Evolutionary conservation across 306 rosid genomes (phyloP).

Genomic region (Rosa chinensis): DNA sequence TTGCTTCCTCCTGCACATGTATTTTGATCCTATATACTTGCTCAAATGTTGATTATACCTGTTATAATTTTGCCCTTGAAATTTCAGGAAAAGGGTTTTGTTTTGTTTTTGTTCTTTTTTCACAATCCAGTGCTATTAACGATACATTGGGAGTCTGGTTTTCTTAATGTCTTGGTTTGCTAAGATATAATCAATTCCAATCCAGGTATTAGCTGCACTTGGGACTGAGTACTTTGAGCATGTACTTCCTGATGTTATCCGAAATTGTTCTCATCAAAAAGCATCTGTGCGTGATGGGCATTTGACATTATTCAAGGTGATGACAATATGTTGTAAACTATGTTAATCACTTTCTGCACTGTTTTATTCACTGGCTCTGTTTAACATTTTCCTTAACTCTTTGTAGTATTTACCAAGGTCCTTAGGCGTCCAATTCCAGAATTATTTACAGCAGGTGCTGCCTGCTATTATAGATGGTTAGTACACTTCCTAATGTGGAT

Average conservation of each 20-base stretch:
- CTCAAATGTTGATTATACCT: background rate
- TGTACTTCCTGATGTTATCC: constrained; percentile 90
- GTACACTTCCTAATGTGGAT: constrained; percentile 10
- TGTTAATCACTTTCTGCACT: background rate
- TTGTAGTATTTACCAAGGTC: constrained; percentile 91
- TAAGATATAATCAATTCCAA: constrained; percentile 5
- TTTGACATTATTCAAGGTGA: constrained; percentile 92
- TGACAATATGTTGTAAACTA: background rate
- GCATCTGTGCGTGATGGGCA: constrained; percentile 97
- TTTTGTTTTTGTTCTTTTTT: background rate
- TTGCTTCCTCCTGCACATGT: background rate
- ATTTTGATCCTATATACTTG: background rate
- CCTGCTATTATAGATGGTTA: constrained; percentile 96
- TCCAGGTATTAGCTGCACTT: constrained; percentile 90
- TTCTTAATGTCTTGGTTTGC: background rate
- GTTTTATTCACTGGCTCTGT: constrained; percentile 6
- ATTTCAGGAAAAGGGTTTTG: background rate
- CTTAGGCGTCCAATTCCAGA: constrained; percentile 85
- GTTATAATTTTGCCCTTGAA: background rate
- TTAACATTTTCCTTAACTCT: constrained; percentile 17
- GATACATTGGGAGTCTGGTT: background rate
- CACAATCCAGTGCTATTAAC: background rate
- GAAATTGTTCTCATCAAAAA: constrained; percentile 87
- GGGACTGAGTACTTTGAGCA: constrained; percentile 81
- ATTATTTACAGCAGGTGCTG: constrained; percentile 83